Evolutionary conservation across 176 grass and related monocot genomes (phyloP).

Genomic region (Bromus sterilis): DNA sequence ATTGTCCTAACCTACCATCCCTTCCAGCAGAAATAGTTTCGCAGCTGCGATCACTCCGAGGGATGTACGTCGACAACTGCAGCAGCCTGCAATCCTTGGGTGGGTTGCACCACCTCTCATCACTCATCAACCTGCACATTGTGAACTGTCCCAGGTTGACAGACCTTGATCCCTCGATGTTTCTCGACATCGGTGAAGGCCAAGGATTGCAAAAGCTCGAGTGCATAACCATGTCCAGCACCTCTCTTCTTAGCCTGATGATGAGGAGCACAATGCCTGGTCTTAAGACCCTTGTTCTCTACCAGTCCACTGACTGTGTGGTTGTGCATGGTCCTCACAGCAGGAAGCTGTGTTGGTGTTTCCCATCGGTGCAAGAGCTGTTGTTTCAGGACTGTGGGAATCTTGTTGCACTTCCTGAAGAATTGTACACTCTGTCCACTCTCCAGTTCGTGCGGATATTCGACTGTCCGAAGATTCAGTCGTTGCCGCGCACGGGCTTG

Average conservation of each 20-base stretch:
- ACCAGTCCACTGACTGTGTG: background rate
- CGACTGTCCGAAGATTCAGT: background rate
- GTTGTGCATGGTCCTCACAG: background rate
- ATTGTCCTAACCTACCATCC: background rate
- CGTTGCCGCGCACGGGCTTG: conserved; percentile 15
- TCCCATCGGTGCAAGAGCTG: background rate
- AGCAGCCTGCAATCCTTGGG: conserved; percentile 1
- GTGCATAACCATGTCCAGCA: background rate
- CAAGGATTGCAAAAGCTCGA: background rate
- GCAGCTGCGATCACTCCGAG: background rate
- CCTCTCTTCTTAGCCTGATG: conserved; percentile 2
- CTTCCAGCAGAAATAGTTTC: conserved; percentile 5
- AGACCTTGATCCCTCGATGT: background rate
- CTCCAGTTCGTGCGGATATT: conserved; percentile 16
- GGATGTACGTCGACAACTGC: background rate
- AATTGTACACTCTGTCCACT: background rate
- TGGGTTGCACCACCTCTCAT: background rate
- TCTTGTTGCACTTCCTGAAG: conserved; percentile 16
- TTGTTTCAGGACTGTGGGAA: conserved; percentile 16
- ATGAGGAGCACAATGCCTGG: background rate
- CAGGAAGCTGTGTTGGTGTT: background rate
- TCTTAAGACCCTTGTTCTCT: background rate
- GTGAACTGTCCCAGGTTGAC: conserved; percentile 15
- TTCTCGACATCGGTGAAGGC: background rate
- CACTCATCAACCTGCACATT: conserved; percentile 6